A percentile compares a stretch with the other conserved stretches of the same genome.
Conservation (phyloP, 2,329 filamentous ascomycete genomes). For the Geosmithia flava region DNA sequence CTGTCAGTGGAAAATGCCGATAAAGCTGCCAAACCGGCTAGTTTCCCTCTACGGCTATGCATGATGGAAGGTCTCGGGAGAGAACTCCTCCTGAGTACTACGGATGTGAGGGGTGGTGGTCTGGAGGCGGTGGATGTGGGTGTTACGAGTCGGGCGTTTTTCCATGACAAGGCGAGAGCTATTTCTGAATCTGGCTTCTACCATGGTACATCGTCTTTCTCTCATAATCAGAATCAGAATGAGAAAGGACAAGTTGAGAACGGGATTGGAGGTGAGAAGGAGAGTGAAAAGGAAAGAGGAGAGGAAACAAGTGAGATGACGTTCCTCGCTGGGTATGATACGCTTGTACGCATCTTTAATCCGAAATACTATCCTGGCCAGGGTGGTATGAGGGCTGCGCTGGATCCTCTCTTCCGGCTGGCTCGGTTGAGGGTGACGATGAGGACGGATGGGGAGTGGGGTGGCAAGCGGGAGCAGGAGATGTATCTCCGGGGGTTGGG, state of each 20-base stretch:
- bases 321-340: conserved; percentile 67
- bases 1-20: conserved; percentile 55
- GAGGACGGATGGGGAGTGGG: conserved; percentile 49
- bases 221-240: too few species aligned
- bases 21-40: conserved; percentile 53
- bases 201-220: conserved; percentile 2
- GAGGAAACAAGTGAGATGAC: conserved; percentile 42
- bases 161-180: conserved; percentile 55
- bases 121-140: conserved; percentile 45
- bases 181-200: conserved; percentile 37
- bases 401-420: conserved; percentile 51
- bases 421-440: conserved; percentile 53
- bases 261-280: background rate
- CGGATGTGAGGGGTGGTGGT: conserved; percentile 1
- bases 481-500: conserved; percentile 37
- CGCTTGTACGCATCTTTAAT: conserved; percentile 58
- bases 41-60: conserved; percentile 52
- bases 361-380: conserved; percentile 52
- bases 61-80: conserved; percentile 61
- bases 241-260: too few species aligned
- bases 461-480: conserved; percentile 23
- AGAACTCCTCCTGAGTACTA: conserved; percentile 29
- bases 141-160: conserved; percentile 61
- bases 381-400: conserved; percentile 31
- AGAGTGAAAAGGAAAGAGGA: conserved; percentile 12